These are phyloP conservation scores for Magnolia changhungtana DNA, from an alignment of 164 flowering plant genomes.

Conservation along the genomic window DNA sequence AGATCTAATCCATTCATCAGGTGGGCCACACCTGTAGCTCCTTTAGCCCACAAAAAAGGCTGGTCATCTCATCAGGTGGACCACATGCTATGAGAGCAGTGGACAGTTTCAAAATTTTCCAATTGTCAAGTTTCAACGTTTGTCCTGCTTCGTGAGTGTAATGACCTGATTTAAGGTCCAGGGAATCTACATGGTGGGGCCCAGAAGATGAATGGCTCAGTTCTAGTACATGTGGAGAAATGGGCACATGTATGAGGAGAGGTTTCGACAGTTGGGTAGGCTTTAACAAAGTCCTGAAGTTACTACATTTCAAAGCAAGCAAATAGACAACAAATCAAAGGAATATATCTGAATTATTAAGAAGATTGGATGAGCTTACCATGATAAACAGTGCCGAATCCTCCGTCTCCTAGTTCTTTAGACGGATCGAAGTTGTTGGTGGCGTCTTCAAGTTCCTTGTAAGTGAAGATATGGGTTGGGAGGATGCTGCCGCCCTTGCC, in stretches of 20 bases:
- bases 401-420: conserved; percentile 37
- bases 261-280: neutral
- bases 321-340: neutral
- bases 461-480: conserved; percentile 22
- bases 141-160: too few species aligned
- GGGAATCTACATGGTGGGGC: neutral
- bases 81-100: too few species aligned
- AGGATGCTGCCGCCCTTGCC: conserved; percentile 11
- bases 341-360: neutral
- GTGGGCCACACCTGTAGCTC: too few species aligned
- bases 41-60: too few species aligned
- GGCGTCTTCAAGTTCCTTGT: conserved; percentile 36
- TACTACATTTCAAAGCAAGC: neutral
- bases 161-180: too few species aligned
- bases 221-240: neutral
- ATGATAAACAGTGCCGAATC: conserved; percentile 35
- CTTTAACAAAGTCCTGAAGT: neutral
- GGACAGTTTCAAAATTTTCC: too few species aligned
- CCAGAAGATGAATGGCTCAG: neutral
- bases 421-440: conserved; percentile 30
- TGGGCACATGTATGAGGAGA: neutral
- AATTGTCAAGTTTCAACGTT: too few species aligned
- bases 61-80: too few species aligned
- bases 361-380: conserved; percentile 19
- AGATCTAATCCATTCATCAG: too few species aligned